Evolutionary conservation across 345 rosid genomes (phyloP).

Genomic region (Fremontodendron californicum): DNA sequence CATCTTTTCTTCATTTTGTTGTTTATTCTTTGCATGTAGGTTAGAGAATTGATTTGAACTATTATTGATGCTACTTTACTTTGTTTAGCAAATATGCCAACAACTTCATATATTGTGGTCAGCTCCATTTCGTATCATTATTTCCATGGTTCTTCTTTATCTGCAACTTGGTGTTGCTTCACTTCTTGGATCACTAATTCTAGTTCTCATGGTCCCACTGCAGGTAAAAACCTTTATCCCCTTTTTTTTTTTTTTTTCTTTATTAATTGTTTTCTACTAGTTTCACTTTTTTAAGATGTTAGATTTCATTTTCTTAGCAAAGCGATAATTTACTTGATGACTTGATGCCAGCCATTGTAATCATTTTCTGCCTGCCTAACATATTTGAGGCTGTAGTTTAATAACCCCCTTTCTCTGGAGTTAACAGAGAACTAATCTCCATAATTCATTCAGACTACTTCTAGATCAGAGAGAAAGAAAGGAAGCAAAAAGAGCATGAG

Average conservation of each 20-base stretch:
- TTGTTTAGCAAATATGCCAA: conserved; percentile 71
- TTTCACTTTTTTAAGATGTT: neutral
- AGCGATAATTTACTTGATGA: neutral
- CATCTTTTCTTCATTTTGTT: neutral
- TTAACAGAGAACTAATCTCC: neutral
- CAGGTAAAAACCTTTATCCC: neutral
- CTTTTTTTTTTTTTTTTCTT: neutral
- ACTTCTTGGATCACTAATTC: conserved; percentile 71
- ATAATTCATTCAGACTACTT: neutral
- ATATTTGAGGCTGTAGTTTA: neutral
- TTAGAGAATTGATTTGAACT: neutral
- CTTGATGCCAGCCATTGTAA: neutral
- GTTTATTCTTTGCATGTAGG: neutral
- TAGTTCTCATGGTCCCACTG: conserved; percentile 69
- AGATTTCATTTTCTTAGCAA: neutral
- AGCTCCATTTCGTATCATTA: conserved; percentile 83
- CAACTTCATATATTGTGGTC: conserved; percentile 93
- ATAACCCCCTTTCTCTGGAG: neutral
- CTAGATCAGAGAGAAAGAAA: neutral
- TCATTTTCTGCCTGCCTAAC: neutral
- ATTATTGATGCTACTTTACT: conserved; percentile 1
- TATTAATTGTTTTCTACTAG: neutral
- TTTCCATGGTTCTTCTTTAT: conserved; percentile 83
- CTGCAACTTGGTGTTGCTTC: conserved; percentile 91
- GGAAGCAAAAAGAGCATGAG: neutral